A percentile compares a stretch with the other conserved stretches of the same genome.
Conservation (phyloP, 345 rosid species). For the Firmiana major region DNA sequence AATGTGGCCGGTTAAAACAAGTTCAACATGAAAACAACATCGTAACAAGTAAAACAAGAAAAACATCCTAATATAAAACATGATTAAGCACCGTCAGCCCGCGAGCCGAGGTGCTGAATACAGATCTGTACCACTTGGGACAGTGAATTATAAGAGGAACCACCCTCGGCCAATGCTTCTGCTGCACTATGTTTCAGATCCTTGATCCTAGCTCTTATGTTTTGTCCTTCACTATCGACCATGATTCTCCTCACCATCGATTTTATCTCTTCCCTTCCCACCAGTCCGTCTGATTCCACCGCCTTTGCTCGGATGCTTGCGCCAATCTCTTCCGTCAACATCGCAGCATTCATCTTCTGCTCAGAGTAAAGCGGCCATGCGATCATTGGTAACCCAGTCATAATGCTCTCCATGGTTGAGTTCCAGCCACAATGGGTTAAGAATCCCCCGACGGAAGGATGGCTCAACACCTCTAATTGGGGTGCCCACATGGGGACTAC, state of each 20-base stretch:
- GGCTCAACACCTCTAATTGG: slow-evolving; percentile 49
- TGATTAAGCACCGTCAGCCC: slow-evolving; percentile 12
- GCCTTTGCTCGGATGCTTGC: slow-evolving; percentile 35
- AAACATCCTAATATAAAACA: neutral
- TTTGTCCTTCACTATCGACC: slow-evolving; percentile 37
- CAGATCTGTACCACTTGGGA: slow-evolving; percentile 13
- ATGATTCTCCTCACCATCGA: slow-evolving; percentile 38
- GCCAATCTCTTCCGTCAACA: slow-evolving; percentile 46
- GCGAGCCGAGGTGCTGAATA: neutral
- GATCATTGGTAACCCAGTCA: slow-evolving; percentile 52
- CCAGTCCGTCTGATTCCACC: slow-evolving; percentile 10
- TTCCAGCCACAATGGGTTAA: slow-evolving; percentile 78
- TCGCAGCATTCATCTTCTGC: slow-evolving; percentile 49
- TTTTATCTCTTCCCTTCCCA: slow-evolving; percentile 43
- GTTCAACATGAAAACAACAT: no score
- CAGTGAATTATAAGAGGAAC: slow-evolving; percentile 33
- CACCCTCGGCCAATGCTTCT: slow-evolving; percentile 27
- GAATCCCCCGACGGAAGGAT: slow-evolving; percentile 59
- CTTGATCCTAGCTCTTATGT: slow-evolving; percentile 38
- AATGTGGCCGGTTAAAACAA: no score
- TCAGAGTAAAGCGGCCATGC: slow-evolving; percentile 58
- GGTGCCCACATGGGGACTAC: slow-evolving; percentile 62
- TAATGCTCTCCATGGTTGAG: slow-evolving; percentile 52
- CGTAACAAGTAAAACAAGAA: no score
- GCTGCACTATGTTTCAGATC: slow-evolving; percentile 29